phyloP scores from a whole-genome alignment of 164 flowering plant species.

The Magnolia sinica region DNA sequence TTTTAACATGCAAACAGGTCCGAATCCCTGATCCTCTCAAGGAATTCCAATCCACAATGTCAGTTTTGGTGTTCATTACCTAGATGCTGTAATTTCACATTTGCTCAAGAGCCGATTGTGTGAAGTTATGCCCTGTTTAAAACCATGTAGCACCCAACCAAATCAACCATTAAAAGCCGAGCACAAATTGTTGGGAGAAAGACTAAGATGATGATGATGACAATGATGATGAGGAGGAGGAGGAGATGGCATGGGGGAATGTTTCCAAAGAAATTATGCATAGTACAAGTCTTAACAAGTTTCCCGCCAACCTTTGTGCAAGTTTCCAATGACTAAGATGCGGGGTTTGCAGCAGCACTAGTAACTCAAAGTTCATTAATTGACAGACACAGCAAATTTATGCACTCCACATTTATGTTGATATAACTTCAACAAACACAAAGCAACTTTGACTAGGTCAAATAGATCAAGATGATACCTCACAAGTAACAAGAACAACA shows the following conservation, averaged over 20 bases:
- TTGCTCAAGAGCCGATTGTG: not conserved
- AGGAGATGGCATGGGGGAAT: too few relatives aligned
- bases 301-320: not conserved
- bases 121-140: too few relatives aligned
- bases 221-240: not conserved
- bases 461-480: conserved; percentile 43
- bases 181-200: not conserved
- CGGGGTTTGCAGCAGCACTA: not conserved
- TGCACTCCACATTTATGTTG: not conserved
- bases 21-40: not conserved
- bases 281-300: not conserved
- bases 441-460: not conserved
- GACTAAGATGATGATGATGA: not conserved
- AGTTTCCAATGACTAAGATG: not conserved
- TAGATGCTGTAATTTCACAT: not conserved
- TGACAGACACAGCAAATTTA: not conserved
- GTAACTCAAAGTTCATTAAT: not conserved
- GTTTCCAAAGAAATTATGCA: not conserved
- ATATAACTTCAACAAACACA: conserved; percentile 1
- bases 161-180: not conserved
- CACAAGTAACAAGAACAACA: conserved; percentile 90
- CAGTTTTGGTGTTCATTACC: not conserved
- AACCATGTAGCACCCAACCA: not conserved
- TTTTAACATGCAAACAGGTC: not conserved
- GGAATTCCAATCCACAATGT: not conserved